These are phyloP conservation scores for Naganishia sp. DNA, from an alignment of 1,284 basidiomycete genomes.

Conservation along the genomic window DNA sequence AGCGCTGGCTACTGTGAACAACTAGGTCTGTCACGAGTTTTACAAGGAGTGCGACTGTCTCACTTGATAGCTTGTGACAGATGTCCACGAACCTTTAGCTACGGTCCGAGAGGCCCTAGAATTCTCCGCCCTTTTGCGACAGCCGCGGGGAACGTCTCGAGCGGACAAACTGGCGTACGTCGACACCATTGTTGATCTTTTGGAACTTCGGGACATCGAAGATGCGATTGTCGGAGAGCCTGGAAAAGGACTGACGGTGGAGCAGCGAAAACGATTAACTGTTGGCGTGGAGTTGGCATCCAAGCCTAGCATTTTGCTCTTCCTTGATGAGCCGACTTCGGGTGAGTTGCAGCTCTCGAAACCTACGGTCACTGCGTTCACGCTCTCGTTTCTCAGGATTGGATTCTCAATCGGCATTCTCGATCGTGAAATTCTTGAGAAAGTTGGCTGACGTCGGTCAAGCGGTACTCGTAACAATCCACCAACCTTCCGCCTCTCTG, in stretches of 20 bases:
- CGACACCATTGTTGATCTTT: constrained; percentile 58
- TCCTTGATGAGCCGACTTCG: constrained; percentile 50
- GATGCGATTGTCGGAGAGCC: constrained; percentile 57
- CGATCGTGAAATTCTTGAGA: constrained; percentile 59
- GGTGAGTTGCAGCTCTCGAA: constrained; percentile 32
- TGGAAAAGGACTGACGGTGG: constrained; percentile 56
- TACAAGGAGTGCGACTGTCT: neutral
- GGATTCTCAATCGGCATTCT: constrained; percentile 62
- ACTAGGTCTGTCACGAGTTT: constrained; percentile 34
- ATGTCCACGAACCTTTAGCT: constrained; percentile 33
- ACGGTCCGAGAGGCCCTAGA: constrained; percentile 75
- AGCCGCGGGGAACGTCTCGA: constrained; percentile 64
- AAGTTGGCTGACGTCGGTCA: constrained; percentile 74
- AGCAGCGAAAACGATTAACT: constrained; percentile 60
- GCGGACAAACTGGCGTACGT: constrained; percentile 58
- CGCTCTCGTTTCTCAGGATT: constrained; percentile 53
- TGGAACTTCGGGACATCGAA: constrained; percentile 57
- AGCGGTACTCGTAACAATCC: constrained; percentile 62
- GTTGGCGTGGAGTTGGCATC: constrained; percentile 62
- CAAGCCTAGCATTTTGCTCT: constrained; percentile 56
- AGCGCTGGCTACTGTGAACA: constrained; percentile 56
- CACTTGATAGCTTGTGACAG: neutral
- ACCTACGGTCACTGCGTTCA: neutral
- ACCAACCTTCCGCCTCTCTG: constrained; percentile 64
- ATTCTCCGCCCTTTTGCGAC: constrained; percentile 79